Evolutionary conservation across 1,284 basidiomycete species (phyloP).

Genomic region (Puccinia horiana): DNA sequence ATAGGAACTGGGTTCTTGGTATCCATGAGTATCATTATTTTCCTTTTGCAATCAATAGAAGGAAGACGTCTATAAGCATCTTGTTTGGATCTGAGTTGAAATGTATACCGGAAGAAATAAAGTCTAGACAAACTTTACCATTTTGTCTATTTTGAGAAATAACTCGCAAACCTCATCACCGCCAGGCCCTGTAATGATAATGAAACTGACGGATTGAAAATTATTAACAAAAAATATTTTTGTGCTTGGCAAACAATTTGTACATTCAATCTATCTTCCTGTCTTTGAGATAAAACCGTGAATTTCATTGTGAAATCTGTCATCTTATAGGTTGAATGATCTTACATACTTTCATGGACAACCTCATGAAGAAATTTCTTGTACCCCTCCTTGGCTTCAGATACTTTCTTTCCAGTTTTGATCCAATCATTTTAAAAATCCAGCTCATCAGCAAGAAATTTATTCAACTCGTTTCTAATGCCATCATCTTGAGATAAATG

Average conservation of each 20-base stretch:
- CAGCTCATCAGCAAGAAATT: background rate
- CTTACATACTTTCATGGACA: constrained; percentile 39
- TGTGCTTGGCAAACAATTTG: background rate
- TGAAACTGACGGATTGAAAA: constrained; percentile 4
- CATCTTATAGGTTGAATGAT: too few species aligned
- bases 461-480: background rate
- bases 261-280: constrained; percentile 34
- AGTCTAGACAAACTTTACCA: constrained; percentile 22
- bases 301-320: background rate
- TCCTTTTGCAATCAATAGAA: too few species aligned
- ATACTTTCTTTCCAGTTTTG: background rate
- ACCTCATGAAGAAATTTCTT: constrained; percentile 25
- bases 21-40: too few species aligned
- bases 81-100: too few species aligned
- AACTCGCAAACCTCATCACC: constrained; percentile 25
- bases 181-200: constrained; percentile 30
- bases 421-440: constrained; percentile 32
- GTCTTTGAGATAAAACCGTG: background rate
- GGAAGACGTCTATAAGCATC: too few species aligned
- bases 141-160: constrained; percentile 28
- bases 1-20: too few species aligned
- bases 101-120: background rate
- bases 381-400: constrained; percentile 28
- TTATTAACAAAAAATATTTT: background rate
- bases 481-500: constrained; percentile 3